Evolutionary conservation across 2,329 filamentous ascomycete genomes (phyloP).

Genomic region (Paracorniculantispora psalliotae): DNA sequence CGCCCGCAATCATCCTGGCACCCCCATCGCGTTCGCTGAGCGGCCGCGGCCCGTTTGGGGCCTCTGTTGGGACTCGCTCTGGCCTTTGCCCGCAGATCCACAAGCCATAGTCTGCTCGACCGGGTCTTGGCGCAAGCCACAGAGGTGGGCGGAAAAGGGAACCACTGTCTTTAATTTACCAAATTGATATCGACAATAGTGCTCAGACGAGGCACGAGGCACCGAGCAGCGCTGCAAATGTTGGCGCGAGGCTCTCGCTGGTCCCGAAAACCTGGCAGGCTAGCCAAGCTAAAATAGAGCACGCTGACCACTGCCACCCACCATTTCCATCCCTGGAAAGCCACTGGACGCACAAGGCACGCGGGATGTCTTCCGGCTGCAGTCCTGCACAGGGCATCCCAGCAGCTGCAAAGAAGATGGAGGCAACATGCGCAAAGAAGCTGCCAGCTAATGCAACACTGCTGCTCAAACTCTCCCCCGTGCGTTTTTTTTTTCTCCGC

Average conservation of each 20-base stretch:
- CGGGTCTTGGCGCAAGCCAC: conserved; percentile 5
- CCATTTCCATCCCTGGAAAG: background rate
- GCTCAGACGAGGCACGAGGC: background rate
- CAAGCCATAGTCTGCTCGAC: background rate
- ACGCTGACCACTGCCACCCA: background rate
- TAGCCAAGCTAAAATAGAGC: background rate
- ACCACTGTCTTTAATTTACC: background rate
- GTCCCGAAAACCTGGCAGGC: background rate
- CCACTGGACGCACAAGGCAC: conserved; percentile 1
- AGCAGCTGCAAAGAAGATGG: background rate
- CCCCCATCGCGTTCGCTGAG: background rate
- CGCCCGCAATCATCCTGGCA: background rate
- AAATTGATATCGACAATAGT: background rate
- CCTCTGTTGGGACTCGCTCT: background rate
- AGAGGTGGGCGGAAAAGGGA: background rate
- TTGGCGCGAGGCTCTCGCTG: background rate
- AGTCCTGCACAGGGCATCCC: background rate
- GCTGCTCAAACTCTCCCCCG: background rate
- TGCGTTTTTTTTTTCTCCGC: background rate
- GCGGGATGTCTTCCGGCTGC: background rate
- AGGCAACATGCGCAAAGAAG: background rate
- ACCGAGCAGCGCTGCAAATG: background rate
- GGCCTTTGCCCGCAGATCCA: conserved; percentile 1
- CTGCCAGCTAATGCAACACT: background rate
- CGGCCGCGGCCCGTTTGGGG: conserved; percentile 1